These are phyloP conservation scores for Colletotrichum cereale DNA, from an alignment of 2,329 filamentous ascomycete species.

Conservation along the genomic window DNA sequence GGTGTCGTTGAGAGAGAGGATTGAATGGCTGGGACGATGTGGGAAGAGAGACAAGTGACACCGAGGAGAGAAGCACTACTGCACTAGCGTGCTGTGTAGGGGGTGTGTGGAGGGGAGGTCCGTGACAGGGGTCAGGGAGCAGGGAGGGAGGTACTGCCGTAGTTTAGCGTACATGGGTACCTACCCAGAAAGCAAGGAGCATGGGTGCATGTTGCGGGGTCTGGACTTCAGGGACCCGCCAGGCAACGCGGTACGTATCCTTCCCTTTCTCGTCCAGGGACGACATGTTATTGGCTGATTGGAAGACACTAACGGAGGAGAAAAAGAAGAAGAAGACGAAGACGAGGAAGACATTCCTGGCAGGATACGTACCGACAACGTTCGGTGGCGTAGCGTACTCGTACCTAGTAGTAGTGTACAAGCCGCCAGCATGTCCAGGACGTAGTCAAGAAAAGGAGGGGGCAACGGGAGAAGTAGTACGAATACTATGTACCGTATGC, in stretches of 20 bases:
- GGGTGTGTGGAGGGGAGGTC: slow-evolving; percentile 26
- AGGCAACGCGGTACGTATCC: slow-evolving; percentile 23
- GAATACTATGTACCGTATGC: too few species aligned
- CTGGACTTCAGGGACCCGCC: slow-evolving; percentile 8
- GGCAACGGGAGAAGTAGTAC: slow-evolving; percentile 22
- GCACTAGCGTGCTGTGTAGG: not conserved
- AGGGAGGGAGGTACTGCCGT: slow-evolving; percentile 1
- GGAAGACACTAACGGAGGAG: slow-evolving; percentile 21
- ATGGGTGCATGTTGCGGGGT: slow-evolving; percentile 14
- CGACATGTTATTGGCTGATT: slow-evolving; percentile 17
- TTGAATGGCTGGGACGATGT: slow-evolving; percentile 38
- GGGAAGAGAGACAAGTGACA: slow-evolving; percentile 38
- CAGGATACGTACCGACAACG: slow-evolving; percentile 11
- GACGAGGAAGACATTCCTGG: slow-evolving; percentile 16
- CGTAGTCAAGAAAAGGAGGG: slow-evolving; percentile 19
- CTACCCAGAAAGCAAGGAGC: slow-evolving; percentile 18
- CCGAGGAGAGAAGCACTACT: slow-evolving; percentile 28
- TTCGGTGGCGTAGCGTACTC: not conserved
- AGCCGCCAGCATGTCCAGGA: not conserved
- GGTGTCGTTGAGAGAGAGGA: slow-evolving; percentile 30
- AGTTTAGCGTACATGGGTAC: too few species aligned
- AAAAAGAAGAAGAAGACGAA: slow-evolving; percentile 6
- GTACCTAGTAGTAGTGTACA: too few species aligned
- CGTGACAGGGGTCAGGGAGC: slow-evolving; percentile 30
- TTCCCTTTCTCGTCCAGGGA: slow-evolving; percentile 20